Evolutionary conservation across 2,329 filamentous ascomycete species (phyloP).

Genomic region (Fusarium coffeatum): DNA sequence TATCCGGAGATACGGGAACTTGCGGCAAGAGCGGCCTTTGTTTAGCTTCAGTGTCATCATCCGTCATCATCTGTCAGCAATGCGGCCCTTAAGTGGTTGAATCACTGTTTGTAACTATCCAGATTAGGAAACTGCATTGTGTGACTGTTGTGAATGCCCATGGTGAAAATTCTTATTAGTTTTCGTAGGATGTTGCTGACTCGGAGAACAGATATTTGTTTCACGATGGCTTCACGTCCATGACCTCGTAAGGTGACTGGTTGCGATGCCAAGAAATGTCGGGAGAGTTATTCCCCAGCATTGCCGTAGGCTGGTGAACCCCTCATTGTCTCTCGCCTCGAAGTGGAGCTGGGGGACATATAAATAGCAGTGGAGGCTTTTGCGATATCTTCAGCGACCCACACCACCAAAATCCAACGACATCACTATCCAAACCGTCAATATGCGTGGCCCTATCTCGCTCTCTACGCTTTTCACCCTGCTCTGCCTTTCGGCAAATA

Average conservation of each 20-base stretch:
- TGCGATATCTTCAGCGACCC: background rate
- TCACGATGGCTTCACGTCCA: background rate
- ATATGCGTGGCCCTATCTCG: background rate
- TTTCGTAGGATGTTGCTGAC: background rate
- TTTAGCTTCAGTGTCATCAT: background rate
- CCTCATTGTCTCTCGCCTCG: background rate
- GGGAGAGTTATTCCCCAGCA: background rate
- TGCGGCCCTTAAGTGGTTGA: background rate
- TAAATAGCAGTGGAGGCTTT: background rate
- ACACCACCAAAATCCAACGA: background rate
- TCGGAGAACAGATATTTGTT: background rate
- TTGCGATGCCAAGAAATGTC: background rate
- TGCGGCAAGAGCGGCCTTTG: conserved; percentile 4
- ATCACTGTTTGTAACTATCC: background rate
- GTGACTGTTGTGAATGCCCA: background rate
- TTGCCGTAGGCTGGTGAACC: background rate
- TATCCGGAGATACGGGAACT: background rate
- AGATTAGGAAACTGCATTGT: background rate
- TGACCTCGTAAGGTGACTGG: background rate
- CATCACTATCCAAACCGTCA: background rate
- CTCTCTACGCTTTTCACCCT: background rate
- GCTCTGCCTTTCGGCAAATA: background rate
- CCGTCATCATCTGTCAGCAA: background rate
- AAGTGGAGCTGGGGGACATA: background rate
- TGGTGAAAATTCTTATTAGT: background rate